These are phyloP conservation scores for Stemphylium beticola DNA, from an alignment of 2,329 filamentous ascomycete species.

Conservation along the genomic window DNA sequence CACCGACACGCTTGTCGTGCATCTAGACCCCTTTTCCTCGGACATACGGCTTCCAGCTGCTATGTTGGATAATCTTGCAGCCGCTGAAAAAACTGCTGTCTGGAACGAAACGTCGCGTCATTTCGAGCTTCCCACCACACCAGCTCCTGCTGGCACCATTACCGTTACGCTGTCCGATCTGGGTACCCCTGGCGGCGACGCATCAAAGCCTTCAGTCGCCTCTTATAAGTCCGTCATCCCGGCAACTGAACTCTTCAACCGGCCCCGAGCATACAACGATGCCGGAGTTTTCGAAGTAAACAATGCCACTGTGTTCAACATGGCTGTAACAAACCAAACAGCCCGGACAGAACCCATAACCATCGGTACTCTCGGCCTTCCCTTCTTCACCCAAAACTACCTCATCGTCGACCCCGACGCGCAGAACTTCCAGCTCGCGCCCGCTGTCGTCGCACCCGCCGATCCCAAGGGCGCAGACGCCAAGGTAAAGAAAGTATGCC, in stretches of 20 bases:
- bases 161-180: constrained; percentile 25
- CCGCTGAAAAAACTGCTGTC: constrained; percentile 19
- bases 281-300: constrained; percentile 20
- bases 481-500: constrained; percentile 22
- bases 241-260: constrained; percentile 19
- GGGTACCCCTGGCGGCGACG: constrained; percentile 16
- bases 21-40: constrained; percentile 23
- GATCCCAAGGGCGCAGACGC: constrained; percentile 20
- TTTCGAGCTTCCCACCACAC: constrained; percentile 21
- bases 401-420: constrained; percentile 25
- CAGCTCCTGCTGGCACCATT: constrained; percentile 21
- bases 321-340: constrained; percentile 22
- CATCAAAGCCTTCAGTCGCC: constrained; percentile 22
- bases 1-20: constrained; percentile 19
- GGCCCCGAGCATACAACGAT: constrained; percentile 21
- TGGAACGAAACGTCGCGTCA: constrained; percentile 24
- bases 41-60: constrained; percentile 15
- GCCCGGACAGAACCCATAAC: constrained; percentile 3
- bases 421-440: constrained; percentile 24
- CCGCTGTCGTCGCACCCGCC: constrained; percentile 18
- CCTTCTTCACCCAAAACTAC: constrained; percentile 29
- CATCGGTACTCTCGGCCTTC: constrained; percentile 17
- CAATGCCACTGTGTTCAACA: constrained; percentile 24
- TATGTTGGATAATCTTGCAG: constrained; percentile 21
- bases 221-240: constrained; percentile 26